These are phyloP conservation scores for Clavispora asparagi DNA, from an alignment of 805 yeast genomes.

Conservation along the genomic window DNA sequence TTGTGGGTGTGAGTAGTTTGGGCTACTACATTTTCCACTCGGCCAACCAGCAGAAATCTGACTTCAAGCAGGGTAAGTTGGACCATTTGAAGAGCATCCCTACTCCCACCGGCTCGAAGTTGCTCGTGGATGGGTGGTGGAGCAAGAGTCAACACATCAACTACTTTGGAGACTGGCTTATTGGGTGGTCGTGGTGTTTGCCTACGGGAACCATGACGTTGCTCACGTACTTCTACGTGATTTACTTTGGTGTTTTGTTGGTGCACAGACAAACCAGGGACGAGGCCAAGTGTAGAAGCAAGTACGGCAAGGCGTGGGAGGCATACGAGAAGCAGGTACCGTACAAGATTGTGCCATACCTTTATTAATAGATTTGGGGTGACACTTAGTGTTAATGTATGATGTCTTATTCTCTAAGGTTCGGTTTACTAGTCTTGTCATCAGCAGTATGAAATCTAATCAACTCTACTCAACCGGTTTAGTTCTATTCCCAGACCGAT, in stretches of 20 bases:
- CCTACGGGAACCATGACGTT: conserved; percentile 81
- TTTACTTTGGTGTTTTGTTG: conserved; percentile 76
- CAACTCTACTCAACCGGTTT: no score
- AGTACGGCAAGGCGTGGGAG: conserved; percentile 84
- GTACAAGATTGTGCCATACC: conserved; percentile 82
- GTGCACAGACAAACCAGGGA: conserved; percentile 89
- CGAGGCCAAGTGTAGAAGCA: conserved; percentile 81
- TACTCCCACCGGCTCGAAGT: conserved; percentile 72
- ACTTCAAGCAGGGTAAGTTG: conserved; percentile 75
- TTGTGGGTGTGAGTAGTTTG: conserved; percentile 43
- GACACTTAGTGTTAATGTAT: no score
- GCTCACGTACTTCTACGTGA: conserved; percentile 79
- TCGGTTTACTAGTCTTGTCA: no score
- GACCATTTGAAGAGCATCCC: conserved; percentile 58
- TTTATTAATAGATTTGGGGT: conserved; percentile 56
- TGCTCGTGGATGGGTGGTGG: conserved; percentile 96
- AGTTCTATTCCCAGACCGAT: no score
- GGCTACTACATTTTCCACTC: conserved; percentile 84
- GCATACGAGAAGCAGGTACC: conserved; percentile 80
- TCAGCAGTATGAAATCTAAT: no score
- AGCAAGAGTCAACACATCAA: conserved; percentile 86
- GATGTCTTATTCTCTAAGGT: no score
- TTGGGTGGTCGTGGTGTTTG: conserved; percentile 88
- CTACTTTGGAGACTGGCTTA: conserved; percentile 92
- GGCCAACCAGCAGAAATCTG: conserved; percentile 79